Percentiles rank a stretch among this genome's conserved stretches.
Evolutionary conservation across 768 basidiomycete genomes (phyloP).

Genomic region (Lactarius vividus): DNA sequence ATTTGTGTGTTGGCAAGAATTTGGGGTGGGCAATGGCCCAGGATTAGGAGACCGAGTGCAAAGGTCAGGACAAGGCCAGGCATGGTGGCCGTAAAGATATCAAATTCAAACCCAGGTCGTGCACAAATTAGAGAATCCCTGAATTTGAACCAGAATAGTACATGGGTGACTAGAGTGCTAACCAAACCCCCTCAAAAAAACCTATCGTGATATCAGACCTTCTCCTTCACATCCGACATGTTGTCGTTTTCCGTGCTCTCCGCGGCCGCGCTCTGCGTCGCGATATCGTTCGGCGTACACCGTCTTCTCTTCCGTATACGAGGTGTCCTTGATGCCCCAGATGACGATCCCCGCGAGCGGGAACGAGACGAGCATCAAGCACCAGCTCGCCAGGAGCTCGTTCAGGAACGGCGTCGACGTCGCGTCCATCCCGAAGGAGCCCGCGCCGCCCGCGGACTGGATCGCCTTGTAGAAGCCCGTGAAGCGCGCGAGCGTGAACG

Average conservation of each 20-base stretch:
- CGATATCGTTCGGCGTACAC: slow-evolving; percentile 33
- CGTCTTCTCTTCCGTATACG: slow-evolving; percentile 38
- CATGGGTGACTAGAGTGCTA: not conserved
- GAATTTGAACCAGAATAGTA: not conserved
- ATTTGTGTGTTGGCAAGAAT: slow-evolving; percentile 61
- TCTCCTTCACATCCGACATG: not conserved
- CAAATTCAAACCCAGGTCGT: too few relatives aligned
- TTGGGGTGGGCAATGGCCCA: not conserved
- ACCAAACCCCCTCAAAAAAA: not conserved
- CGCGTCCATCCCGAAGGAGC: slow-evolving; percentile 47
- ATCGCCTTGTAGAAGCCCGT: slow-evolving; percentile 46
- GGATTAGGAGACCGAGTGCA: not conserved
- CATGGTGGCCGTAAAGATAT: not conserved
- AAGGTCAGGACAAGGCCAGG: not conserved
- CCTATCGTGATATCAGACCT: not conserved
- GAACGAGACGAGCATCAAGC: slow-evolving; percentile 37
- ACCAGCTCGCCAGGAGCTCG: slow-evolving; percentile 40
- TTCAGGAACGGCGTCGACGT: slow-evolving; percentile 43
- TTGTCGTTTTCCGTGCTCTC: slow-evolving; percentile 8
- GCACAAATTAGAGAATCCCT: too few relatives aligned
- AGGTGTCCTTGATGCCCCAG: slow-evolving; percentile 38
- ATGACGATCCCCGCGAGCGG: slow-evolving; percentile 38
- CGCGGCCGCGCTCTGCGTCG: slow-evolving; percentile 3
- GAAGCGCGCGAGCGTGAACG: slow-evolving; percentile 44
- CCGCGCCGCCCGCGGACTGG: slow-evolving; percentile 39